phyloP scores from a whole-genome alignment of 805 yeast species.

The Helenozyma rhizophorensis region DNA sequence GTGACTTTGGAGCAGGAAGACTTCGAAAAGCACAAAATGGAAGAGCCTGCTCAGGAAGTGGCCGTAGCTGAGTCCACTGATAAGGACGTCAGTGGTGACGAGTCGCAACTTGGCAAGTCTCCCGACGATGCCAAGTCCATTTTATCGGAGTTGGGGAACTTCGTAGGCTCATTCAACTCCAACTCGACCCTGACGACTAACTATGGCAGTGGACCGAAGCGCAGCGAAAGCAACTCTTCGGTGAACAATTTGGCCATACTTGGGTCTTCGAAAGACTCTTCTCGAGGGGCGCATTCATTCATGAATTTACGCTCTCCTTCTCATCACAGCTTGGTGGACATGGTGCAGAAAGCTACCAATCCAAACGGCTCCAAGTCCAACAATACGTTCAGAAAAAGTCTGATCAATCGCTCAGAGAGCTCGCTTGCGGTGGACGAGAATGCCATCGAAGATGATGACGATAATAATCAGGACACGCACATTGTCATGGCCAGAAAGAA shows the following conservation, averaged over 20 bases:
- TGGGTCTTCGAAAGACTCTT: slow-evolving; percentile 12
- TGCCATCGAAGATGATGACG: slow-evolving; percentile 22
- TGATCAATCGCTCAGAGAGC: too few relatives aligned
- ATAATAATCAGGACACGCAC: slow-evolving; percentile 8
- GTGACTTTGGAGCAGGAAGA: slow-evolving; percentile 39
- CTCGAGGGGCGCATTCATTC: slow-evolving; percentile 1
- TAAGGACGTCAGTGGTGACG: not conserved
- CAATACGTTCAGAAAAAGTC: too few relatives aligned
- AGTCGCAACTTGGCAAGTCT: not conserved
- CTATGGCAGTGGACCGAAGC: slow-evolving; percentile 23
- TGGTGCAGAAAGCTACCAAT: too few relatives aligned
- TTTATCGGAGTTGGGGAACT: slow-evolving; percentile 35
- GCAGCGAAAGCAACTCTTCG: slow-evolving; percentile 9
- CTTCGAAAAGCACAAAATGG: slow-evolving; percentile 19
- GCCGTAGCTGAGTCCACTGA: not conserved
- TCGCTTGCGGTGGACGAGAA: slow-evolving; percentile 10
- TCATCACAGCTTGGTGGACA: slow-evolving; percentile 1
- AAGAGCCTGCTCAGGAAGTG: slow-evolving; percentile 1
- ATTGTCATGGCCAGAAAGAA: too few relatives aligned
- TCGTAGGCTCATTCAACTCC: slow-evolving; percentile 39
- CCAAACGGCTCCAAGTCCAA: too few relatives aligned
- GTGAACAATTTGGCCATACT: slow-evolving; percentile 7
- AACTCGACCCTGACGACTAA: slow-evolving; percentile 39
- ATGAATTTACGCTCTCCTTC: not conserved
- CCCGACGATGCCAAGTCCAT: slow-evolving; percentile 11